A percentile compares a stretch with the other conserved stretches of the same genome.
Evolutionary conservation across 345 rosid species (phyloP).

Genomic region (Isatis tinctoria): DNA sequence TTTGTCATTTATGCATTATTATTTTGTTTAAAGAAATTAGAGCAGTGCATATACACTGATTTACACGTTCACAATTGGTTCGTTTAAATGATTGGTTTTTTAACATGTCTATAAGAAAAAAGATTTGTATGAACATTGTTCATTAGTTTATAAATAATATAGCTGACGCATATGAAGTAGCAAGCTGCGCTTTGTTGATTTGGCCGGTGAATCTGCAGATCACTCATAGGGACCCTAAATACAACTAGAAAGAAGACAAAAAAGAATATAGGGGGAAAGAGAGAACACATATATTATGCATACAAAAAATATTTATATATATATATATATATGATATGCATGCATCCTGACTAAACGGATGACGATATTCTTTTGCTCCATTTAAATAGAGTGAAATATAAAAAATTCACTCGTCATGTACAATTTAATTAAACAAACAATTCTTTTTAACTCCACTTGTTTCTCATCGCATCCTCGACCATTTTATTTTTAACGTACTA

Average conservation of each 20-base stretch:
- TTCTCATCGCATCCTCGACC: neutral
- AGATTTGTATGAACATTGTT: neutral
- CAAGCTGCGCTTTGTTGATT: neutral
- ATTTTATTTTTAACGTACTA: neutral
- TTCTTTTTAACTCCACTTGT: neutral
- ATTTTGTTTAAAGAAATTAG: neutral
- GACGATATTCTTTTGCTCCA: neutral
- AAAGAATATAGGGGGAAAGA: neutral
- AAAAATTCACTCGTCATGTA: neutral
- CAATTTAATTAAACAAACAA: neutral
- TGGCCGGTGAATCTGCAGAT: constrained; percentile 18
- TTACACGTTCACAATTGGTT: neutral
- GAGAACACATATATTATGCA: neutral
- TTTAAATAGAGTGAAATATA: neutral
- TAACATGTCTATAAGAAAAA: neutral
- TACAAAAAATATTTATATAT: neutral
- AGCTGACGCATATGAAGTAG: neutral
- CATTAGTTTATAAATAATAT: too few relatives aligned
- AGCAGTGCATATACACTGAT: neutral
- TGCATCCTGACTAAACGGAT: neutral
- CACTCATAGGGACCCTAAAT: constrained; percentile 19
- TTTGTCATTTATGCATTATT: neutral
- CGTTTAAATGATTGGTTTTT: neutral
- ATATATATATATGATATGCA: neutral
- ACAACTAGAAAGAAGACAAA: neutral